phyloP scores from a whole-genome alignment of 2,329 filamentous ascomycete genomes.

The Scleromitrula shiraiana region DNA sequence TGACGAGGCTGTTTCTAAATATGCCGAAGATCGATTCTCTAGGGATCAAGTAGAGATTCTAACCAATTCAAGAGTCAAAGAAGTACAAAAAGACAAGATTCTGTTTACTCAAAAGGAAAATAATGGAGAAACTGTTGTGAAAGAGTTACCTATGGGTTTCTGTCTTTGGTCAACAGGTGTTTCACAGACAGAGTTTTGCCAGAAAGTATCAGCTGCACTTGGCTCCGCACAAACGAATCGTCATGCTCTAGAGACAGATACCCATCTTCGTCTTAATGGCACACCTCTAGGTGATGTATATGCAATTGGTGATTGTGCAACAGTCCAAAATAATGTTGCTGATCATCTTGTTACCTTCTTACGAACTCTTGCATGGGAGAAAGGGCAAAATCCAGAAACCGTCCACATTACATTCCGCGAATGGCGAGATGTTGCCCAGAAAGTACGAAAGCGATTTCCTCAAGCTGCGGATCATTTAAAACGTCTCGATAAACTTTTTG shows the following conservation, averaged over 20 bases:
- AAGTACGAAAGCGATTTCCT: constrained; percentile 83
- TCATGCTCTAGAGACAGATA: constrained; percentile 89
- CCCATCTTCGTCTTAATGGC: constrained; percentile 81
- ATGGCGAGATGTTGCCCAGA: constrained; percentile 77
- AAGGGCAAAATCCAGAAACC: constrained; percentile 81
- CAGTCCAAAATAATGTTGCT: constrained; percentile 94
- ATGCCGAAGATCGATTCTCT: constrained; percentile 83
- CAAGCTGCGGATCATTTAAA: constrained; percentile 82
- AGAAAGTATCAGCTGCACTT: constrained; percentile 70
- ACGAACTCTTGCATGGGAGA: constrained; percentile 83
- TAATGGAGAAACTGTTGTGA: constrained; percentile 67
- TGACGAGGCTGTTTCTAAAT: constrained; percentile 86
- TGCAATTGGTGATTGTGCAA: constrained; percentile 90
- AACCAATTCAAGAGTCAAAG: constrained; percentile 88
- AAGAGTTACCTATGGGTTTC: constrained; percentile 92
- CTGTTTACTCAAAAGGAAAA: constrained; percentile 77
- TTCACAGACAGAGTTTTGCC: constrained; percentile 72
- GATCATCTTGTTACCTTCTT: constrained; percentile 88
- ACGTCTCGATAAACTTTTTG: constrained; percentile 84
- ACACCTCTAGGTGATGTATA: constrained; percentile 92
- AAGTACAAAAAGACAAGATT: constrained; percentile 76
- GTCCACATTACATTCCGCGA: constrained; percentile 79
- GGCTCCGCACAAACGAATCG: constrained; percentile 72
- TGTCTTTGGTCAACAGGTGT: constrained; percentile 98
- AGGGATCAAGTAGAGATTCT: constrained; percentile 87